Evolutionary conservation across 768 basidiomycete species (phyloP), one percentile per base, ranked within the genome.

Genomic region (Lactarius evosmus): DNA sequence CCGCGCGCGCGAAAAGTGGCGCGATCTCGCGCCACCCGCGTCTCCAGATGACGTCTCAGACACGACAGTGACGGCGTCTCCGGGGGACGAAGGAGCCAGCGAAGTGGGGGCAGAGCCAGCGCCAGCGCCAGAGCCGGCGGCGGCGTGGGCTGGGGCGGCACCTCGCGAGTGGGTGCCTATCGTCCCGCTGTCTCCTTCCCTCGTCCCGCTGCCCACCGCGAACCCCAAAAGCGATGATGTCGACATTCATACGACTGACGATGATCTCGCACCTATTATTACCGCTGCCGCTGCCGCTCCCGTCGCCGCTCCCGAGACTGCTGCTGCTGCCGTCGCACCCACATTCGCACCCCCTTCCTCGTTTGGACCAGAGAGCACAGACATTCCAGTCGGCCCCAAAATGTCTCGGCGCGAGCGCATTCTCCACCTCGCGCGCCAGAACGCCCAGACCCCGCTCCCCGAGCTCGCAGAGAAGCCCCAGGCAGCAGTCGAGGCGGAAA

Each of bases 391-490:
- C 7, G 19, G 8, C 14, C 1, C 19, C 14, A 65, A 57, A 53
- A 54, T 58, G 33, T 60, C 63, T 14, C 66, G 66, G 29, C 66
- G 66, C 38, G 66, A 66, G n/a, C 62, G 62, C 22, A 65, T 66
- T 22, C 62, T 66, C 19, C 34, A 50, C 30, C 57, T 65, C 51
- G 66, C 66, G 9, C 66, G 66, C 27, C 62, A 66, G 30, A 65
- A 66, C 40, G 62, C 66, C 2, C 62, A 63, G 19, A 66, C 66
- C 6, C 63, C 66, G 54, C 63, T 66, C 19, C 66, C 62, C 19
- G 17, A 59, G 12, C 34, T n/a, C 36, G 19, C 33, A 29, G 58
- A 54, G 40, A 17, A 11, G 49, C 16, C 30, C 30, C 40, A 58
- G 25, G 29, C 38, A 3, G 56, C 2, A 17, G 33, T 17, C 22